phyloP scores from a whole-genome alignment of 768 basidiomycete genomes.

The Leccinum aurantiacum region DNA sequence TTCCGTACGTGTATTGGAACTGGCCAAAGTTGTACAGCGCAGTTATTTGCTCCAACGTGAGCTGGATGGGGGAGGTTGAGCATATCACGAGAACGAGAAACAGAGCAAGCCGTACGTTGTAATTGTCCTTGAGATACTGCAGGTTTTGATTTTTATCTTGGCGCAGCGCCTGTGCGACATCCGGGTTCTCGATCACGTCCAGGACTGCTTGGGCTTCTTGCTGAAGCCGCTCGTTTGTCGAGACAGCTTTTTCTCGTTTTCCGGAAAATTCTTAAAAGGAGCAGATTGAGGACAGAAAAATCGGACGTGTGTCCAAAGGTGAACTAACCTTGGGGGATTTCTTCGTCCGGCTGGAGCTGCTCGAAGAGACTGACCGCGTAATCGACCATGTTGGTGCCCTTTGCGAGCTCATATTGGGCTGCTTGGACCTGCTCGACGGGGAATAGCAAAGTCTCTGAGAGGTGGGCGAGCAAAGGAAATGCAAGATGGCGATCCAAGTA shows the following conservation, averaged over 20 bases:
- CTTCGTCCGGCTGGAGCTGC: conserved; percentile 71
- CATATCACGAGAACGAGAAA: conserved; percentile 1
- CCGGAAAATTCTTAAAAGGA: conserved; percentile 68
- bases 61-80: conserved; percentile 46
- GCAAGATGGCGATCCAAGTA: conserved; percentile 94
- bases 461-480: conserved; percentile 89
- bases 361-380: conserved; percentile 82
- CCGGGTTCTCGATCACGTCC: conserved; percentile 95
- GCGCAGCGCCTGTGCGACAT: conserved; percentile 89
- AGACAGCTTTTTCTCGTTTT: conserved; percentile 80
- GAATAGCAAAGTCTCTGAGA: conserved; percentile 74
- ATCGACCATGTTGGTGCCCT: conserved; percentile 98
- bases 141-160: conserved; percentile 98
- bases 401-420: conserved; percentile 97
- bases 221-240: conserved; percentile 79
- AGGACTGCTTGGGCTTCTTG: conserved; percentile 91
- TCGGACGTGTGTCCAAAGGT: background rate
- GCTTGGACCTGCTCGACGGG: conserved; percentile 74
- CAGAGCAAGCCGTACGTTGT: conserved; percentile 57
- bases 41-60: conserved; percentile 92
- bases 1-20: conserved; percentile 98
- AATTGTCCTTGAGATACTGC: conserved; percentile 91
- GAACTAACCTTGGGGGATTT: conserved; percentile 63
- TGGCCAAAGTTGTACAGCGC: conserved; percentile 97
- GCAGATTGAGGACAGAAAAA: background rate